Percentiles rank a stretch among this genome's conserved stretches.
These are phyloP conservation scores for Aureobasidium pullulans DNA, from an alignment of 2,329 filamentous ascomycete genomes.

Conservation along the genomic window DNA sequence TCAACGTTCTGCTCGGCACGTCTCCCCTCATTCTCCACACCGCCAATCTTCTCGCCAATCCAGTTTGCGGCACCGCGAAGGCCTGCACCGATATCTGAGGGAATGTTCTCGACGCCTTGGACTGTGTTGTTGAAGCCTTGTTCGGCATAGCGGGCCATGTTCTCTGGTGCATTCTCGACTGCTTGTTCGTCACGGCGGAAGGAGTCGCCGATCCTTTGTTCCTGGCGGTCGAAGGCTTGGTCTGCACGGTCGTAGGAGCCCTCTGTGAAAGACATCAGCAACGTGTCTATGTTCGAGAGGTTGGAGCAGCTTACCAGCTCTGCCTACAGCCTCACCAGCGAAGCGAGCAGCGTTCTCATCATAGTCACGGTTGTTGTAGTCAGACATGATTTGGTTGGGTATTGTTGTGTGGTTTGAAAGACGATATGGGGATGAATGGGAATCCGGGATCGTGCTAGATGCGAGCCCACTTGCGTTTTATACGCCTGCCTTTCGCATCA, in stretches of 20 bases:
- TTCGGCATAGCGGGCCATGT: constrained; percentile 12
- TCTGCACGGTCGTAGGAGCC: constrained; percentile 16
- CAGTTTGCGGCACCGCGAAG: constrained; percentile 15
- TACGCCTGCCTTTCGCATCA: not conserved
- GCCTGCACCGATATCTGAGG: constrained; percentile 16
- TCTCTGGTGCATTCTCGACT: constrained; percentile 15
- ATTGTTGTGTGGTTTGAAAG: no score
- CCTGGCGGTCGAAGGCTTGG: constrained; percentile 13
- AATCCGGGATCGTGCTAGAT: not conserved
- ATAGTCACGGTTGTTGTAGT: constrained; percentile 12
- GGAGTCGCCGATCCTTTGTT: constrained; percentile 13
- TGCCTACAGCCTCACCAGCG: constrained; percentile 17
- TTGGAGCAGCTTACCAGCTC: constrained; percentile 1
- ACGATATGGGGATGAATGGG: no score
- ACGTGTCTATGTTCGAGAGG: no score
- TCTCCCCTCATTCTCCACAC: constrained; percentile 10
- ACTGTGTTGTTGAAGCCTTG: constrained; percentile 15
- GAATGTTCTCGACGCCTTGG: constrained; percentile 16
- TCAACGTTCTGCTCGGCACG: constrained; percentile 6
- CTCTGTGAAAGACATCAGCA: not conserved
- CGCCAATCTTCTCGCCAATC: constrained; percentile 15
- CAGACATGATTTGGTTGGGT: not conserved
- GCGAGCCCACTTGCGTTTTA: not conserved
- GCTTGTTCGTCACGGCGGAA: constrained; percentile 15
- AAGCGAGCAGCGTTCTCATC: constrained; percentile 17